These are phyloP conservation scores for Mortierella sp. DNA, from an alignment of 371 early-diverging fungal species.

Conservation along the genomic window DNA sequence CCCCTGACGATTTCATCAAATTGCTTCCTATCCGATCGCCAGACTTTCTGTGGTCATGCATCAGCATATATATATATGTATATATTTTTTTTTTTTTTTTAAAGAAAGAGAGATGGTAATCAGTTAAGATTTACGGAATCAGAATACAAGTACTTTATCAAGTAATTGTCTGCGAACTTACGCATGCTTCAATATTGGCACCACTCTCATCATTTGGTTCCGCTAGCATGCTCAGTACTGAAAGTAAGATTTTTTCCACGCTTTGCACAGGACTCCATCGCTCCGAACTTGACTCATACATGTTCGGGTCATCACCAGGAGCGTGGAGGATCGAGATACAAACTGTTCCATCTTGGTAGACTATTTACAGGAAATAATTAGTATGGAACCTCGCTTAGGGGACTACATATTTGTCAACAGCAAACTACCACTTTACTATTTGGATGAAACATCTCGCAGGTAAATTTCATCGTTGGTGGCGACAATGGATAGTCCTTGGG, in stretches of 20 bases:
- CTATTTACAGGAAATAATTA: constrained; percentile 42
- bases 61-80: too few species aligned
- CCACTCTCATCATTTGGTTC: constrained; percentile 99
- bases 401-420: not conserved
- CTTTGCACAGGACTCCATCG: constrained; percentile 98
- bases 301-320: constrained; percentile 98
- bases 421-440: constrained; percentile 67
- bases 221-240: constrained; percentile 90
- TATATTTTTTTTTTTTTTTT: too few species aligned
- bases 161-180: constrained; percentile 54
- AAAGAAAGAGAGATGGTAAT: constrained; percentile 12
- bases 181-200: constrained; percentile 98
- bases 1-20: constrained; percentile 87
- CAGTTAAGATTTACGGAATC: not conserved
- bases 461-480: constrained; percentile 93
- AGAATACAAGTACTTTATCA: too few species aligned
- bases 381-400: not conserved
- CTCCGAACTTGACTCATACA: constrained; percentile 93
- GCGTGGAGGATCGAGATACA: constrained; percentile 99
- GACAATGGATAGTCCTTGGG: constrained; percentile 96
- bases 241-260: constrained; percentile 97
- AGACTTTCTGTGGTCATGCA: constrained; percentile 77
- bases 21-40: constrained; percentile 85
- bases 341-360: constrained; percentile 97
- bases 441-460: constrained; percentile 95